Evolutionary conservation across 495 filamentous ascomycete genomes (phyloP), one percentile per base, ranked within the genome.

Genomic region (Penicillium macrosclerotiorum): DNA sequence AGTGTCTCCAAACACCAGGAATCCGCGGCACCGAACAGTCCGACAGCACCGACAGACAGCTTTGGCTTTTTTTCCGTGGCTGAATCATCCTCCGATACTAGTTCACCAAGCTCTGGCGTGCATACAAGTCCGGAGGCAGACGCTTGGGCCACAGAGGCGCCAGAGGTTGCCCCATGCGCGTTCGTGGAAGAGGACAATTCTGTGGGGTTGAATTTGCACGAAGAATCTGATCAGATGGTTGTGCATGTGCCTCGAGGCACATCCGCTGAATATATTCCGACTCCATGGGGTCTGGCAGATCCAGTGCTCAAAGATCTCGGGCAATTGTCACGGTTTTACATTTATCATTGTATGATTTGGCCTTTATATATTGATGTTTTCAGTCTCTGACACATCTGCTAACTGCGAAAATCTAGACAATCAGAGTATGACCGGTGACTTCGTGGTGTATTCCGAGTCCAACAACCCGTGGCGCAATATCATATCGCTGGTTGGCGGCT

Each of bases 401-500:
- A 17, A 37, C 17, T 31, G 16, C 35, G 43, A 49, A 24, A 35
- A 30, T 19, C 31, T 35, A 73, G 71, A 68, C 51, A 65, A 65
- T 37, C 60, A 65, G 40, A 49, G 65, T 38, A 55, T 71, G 38
- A 61, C 62, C 0, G 51, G 47, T 5, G 63, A 64, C 45, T 63
- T 75, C 16, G 54, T 65, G 4, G 56, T 75, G 3, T 75, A 75
- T 42, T 57, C 66, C 7, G 51, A 68, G 25, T 59, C 61, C 16
- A 61, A 64, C 13, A 75, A 75, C 12, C 68, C 72, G 0, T 75
- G 64, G 41, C 63, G 65, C 14, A 65, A 72, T 17, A 59, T 75
- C 13, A 64, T 66, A 12, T 47, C 62, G 12, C 39, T 73, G 33
- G 64, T 73, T 19, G 64, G 63, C 5, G 57, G 62, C 43, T 71